A percentile compares a stretch with the other conserved stretches of the same genome.
Evolutionary conservation across 179 eudicot species (phyloP).

Genomic region (Nepenthes alata): DNA sequence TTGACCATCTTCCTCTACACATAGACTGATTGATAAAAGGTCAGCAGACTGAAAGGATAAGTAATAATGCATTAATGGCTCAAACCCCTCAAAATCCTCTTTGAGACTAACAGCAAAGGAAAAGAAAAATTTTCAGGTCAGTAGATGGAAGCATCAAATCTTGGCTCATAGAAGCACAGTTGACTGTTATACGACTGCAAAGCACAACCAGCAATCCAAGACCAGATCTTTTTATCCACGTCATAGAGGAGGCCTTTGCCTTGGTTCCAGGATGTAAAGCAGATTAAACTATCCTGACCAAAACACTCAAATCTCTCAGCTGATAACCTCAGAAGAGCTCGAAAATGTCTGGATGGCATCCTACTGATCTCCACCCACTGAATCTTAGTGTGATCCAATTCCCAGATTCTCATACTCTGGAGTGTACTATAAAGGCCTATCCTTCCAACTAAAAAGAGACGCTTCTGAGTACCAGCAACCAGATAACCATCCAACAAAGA

Average conservation of each 20-base stretch:
- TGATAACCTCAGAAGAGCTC: conserved; percentile 72
- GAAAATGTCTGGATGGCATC: conserved; percentile 80
- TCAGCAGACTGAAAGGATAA: too few relatives aligned
- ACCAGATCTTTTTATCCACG: conserved; percentile 87
- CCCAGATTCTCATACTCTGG: conserved; percentile 96
- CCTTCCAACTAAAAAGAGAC: conserved; percentile 84
- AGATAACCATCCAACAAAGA: conserved; percentile 86
- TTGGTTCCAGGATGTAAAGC: conserved; percentile 96
- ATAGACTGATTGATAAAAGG: too few relatives aligned
- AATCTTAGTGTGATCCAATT: conserved; percentile 66
- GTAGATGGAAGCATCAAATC: conserved; percentile 75
- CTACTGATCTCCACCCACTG: conserved; percentile 78
- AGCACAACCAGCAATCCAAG: conserved; percentile 96
- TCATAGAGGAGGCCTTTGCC: conserved; percentile 87
- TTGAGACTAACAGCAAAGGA: not conserved
- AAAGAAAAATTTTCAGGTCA: conserved; percentile 12
- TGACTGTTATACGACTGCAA: conserved; percentile 83
- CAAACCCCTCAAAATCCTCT: too few relatives aligned
- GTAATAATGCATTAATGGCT: too few relatives aligned
- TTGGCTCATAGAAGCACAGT: conserved; percentile 93
- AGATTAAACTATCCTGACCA: conserved; percentile 83
- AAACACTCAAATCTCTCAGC: conserved; percentile 97
- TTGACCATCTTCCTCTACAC: too few relatives aligned
- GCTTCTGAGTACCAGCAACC: conserved; percentile 78
- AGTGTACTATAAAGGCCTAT: conserved; percentile 82